Conservation (phyloP, 1,284 basidiomycete species). For the Boletellus dicymbophilus region DNA sequence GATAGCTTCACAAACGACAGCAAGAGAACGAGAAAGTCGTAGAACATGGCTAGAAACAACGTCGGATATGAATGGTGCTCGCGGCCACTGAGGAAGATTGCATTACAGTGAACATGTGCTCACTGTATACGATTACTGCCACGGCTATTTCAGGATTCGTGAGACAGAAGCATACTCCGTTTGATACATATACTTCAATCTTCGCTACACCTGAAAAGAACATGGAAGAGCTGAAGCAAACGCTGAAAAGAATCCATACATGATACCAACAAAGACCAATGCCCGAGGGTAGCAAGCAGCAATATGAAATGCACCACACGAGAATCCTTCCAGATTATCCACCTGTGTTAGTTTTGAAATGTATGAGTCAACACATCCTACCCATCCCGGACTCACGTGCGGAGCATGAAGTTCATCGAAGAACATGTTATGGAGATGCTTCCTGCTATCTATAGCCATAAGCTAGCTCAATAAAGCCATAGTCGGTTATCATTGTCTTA, state of each 20-base stretch:
- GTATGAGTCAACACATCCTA: neutral
- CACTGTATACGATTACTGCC: conserved; percentile 16
- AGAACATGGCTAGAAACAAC: conserved; percentile 12
- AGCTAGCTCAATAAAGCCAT: neutral
- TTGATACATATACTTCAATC: neutral
- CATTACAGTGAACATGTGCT: neutral
- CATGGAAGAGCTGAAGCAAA: neutral
- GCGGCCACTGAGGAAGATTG: no score
- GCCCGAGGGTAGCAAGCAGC: conserved; percentile 15
- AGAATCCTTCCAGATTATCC: conserved; percentile 27
- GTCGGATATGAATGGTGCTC: no score
- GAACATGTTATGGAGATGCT: conserved; percentile 13
- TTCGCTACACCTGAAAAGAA: conserved; percentile 5
- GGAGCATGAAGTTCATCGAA: conserved; percentile 30
- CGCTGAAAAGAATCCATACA: conserved; percentile 9
- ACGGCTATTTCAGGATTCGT: neutral
- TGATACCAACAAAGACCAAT: conserved; percentile 16
- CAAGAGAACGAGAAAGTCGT: conserved; percentile 22
- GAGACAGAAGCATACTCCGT: conserved; percentile 8
- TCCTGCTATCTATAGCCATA: conserved; percentile 3
- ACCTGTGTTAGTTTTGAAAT: conserved; percentile 14
- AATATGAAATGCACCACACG: conserved; percentile 16
- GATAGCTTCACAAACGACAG: conserved; percentile 18
- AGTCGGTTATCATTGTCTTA: conserved; percentile 1
- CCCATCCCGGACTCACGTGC: conserved; percentile 20